Base-by-base conservation (phyloP, 495 filamentous ascomycete genomes). In the Penicillium coprophilum region DNA sequence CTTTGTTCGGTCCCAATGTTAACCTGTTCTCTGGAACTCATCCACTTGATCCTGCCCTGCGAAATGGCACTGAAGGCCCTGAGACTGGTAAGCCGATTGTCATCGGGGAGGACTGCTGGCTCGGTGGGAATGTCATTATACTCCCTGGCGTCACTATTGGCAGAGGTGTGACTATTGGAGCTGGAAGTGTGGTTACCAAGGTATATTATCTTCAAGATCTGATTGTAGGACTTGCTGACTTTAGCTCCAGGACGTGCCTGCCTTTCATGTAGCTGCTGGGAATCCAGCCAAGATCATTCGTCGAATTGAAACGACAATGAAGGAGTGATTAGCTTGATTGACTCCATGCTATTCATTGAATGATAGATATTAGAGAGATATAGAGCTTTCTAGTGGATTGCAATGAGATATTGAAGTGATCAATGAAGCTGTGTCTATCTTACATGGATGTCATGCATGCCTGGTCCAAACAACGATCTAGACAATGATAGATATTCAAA, bases 131-230 rank as follows among this genome's bases (percentile, higher is more conserved):
- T 66, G 90, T 88, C 9, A 81, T 80, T 38, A 77, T 97, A 7
- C 68, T 89, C 17, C 85, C 89, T 0, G 92, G 92, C 0, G 89
- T 97, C 23, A 92, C 77, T 7, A 86, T 96, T 57, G 92, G 92
- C 0, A 87, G 81, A 59, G 87, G 91, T 1, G 82, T 81, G 17
- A 86, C 86, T 0, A 78, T 96, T 61, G 92, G 89, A 0, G 91
- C 92, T n/a, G 91, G 89, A 0, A 90, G 87, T 69, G 90, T 96
- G 19, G 92, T 96, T 11, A 95, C 89, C 2, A 96, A 88, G 80
- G 91, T 93, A 17, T 15, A 10, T 51, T 9, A 4, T 49, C 41
- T 48, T 46, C 2, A 46, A 30, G 17, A 7, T 4, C 6, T 45
- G 5, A 9, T 34, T 21, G 28, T 15, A 2, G 15, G 23, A 24